phyloP scores from a whole-genome alignment of 2,329 filamentous ascomycete species.

The Drechslerella dactyloides region DNA sequence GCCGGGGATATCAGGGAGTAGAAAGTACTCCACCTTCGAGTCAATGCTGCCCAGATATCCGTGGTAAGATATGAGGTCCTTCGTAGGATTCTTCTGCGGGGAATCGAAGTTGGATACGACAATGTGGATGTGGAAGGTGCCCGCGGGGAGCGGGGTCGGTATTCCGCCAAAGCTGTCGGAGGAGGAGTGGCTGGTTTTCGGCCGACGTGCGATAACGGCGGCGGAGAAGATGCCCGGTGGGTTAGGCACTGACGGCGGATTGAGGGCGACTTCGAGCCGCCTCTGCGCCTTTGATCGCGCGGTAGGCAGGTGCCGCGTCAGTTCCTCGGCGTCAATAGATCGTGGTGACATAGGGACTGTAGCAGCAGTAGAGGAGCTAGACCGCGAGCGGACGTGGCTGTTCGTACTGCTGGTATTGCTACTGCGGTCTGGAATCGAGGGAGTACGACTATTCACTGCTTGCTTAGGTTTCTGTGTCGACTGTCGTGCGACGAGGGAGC shows the following conservation, averaged over 20 bases:
- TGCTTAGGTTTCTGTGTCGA: conserved; percentile 29
- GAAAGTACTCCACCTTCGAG: conserved; percentile 44
- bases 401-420: conserved; percentile 16
- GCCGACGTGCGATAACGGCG: conserved; percentile 19
- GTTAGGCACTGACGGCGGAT: conserved; percentile 31
- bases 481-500: conserved; percentile 36
- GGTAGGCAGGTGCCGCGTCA: conserved; percentile 44
- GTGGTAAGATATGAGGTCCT: conserved; percentile 37
- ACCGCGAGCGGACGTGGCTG: conserved; percentile 24
- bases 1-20: conserved; percentile 40
- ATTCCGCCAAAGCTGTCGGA: conserved; percentile 30
- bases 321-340: conserved; percentile 40
- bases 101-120: conserved; percentile 43
- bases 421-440: conserved; percentile 15
- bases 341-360: conserved; percentile 40
- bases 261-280: conserved; percentile 36
- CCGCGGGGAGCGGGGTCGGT: conserved; percentile 10
- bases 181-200: conserved; percentile 42
- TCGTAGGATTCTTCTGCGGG: conserved; percentile 17
- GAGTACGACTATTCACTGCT: conserved; percentile 11
- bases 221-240: conserved; percentile 31
- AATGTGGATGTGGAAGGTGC: conserved; percentile 47
- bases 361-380: conserved; percentile 34
- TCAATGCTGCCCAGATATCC: conserved; percentile 36
- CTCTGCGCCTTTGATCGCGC: conserved; percentile 41